Conservation (phyloP, 2,329 filamentous ascomycete species). For the Plenodomus lindquistii region DNA sequence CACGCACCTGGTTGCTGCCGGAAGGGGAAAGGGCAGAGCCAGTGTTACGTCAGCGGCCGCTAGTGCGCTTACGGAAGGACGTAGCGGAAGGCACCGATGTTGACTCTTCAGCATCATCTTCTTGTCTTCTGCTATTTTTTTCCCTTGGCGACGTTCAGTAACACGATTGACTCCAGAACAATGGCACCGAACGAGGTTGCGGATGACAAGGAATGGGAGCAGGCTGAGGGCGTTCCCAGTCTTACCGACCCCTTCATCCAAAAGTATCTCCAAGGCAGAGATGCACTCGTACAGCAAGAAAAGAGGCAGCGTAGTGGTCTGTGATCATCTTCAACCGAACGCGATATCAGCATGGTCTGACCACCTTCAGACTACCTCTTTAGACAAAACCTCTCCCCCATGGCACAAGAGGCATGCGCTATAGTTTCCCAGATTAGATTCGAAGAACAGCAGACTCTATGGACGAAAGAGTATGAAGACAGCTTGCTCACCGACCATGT, state of each 20-base stretch:
- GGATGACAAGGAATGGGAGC: slow-evolving; percentile 45
- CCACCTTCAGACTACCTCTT: slow-evolving; percentile 66
- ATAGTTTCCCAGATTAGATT: slow-evolving; percentile 81
- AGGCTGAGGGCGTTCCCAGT: slow-evolving; percentile 47
- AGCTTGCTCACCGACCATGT: slow-evolving; percentile 65
- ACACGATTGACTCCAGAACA: neutral
- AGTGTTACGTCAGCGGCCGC: slow-evolving; percentile 24
- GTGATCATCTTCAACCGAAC: slow-evolving; percentile 27
- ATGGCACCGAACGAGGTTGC: slow-evolving; percentile 27
- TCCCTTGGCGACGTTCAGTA: neutral
- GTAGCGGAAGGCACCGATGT: slow-evolving; percentile 22
- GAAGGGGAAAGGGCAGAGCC: slow-evolving; percentile 4
- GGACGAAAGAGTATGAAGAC: slow-evolving; percentile 76
- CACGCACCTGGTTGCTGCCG: neutral
- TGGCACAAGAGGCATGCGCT: slow-evolving; percentile 74
- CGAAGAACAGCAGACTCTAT: slow-evolving; percentile 74
- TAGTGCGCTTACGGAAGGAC: slow-evolving; percentile 25
- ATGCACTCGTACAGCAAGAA: slow-evolving; percentile 78
- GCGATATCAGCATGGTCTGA: slow-evolving; percentile 25
- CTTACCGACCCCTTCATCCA: slow-evolving; percentile 75
- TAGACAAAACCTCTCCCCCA: slow-evolving; percentile 73
- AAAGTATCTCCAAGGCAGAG: slow-evolving; percentile 76
- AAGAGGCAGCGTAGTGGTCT: slow-evolving; percentile 78
- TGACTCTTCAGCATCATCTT: slow-evolving; percentile 3
- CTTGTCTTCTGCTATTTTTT: slow-evolving; percentile 2